Percentiles rank a stretch among this genome's conserved stretches.
phyloP scores from a whole-genome alignment of 345 rosid genomes.

The Gossypium mustelinum region DNA sequence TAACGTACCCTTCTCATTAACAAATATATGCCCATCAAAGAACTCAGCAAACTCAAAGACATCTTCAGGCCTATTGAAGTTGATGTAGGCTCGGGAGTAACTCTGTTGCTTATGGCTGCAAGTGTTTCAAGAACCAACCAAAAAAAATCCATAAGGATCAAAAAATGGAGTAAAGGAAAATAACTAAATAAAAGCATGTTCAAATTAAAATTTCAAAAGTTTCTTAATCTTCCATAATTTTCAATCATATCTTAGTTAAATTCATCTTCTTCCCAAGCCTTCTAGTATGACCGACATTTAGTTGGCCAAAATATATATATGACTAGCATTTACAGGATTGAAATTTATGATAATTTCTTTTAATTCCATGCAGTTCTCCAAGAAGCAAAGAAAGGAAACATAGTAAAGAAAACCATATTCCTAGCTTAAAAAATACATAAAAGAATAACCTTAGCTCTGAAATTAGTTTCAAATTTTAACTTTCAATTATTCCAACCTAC shows the following conservation, averaged over 20 bases:
- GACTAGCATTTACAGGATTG: background rate
- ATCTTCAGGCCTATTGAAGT: conserved; percentile 59
- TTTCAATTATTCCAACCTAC: background rate
- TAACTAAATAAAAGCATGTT: background rate
- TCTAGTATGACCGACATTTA: too few relatives aligned
- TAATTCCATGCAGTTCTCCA: background rate
- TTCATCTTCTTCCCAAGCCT: background rate
- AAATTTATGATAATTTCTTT: background rate
- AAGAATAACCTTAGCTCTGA: background rate
- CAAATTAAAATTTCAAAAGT: background rate
- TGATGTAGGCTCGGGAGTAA: conserved; percentile 55
- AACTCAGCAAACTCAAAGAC: conserved; percentile 67
- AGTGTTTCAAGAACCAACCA: background rate
- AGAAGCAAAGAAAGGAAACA: background rate
- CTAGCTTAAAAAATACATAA: background rate
- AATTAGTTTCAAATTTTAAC: background rate
- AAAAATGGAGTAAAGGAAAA: background rate
- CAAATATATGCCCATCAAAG: conserved; percentile 67
- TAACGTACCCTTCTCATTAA: conserved; percentile 64
- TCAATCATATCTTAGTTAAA: background rate
- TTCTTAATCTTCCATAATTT: background rate
- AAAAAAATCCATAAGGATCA: background rate
- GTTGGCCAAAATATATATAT: background rate
- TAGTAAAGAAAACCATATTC: background rate
- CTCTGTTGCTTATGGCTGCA: conserved; percentile 53